Conservation (phyloP, 2,329 filamentous ascomycete genomes). For the Ceratocystis alfenasii region DNA sequence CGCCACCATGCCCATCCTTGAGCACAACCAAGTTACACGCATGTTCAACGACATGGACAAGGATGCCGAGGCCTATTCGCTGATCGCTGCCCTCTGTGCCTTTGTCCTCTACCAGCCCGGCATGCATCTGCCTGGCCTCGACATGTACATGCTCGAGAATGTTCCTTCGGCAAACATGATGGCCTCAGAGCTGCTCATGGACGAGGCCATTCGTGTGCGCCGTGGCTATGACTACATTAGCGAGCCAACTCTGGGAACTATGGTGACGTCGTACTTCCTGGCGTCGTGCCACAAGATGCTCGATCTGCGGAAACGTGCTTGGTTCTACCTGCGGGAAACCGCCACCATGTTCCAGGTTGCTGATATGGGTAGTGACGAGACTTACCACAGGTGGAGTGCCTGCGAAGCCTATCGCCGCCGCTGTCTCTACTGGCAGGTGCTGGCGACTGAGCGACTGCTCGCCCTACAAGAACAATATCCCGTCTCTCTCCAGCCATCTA, state of each 20-base stretch:
- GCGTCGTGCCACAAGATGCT: constrained; percentile 49
- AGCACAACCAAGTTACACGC: constrained; percentile 46
- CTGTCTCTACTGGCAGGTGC: constrained; percentile 61
- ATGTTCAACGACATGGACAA: constrained; percentile 50
- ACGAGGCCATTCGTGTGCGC: constrained; percentile 54
- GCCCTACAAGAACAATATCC: constrained; percentile 59
- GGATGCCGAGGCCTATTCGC: constrained; percentile 50
- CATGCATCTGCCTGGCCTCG: constrained; percentile 47
- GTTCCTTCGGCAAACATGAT: constrained; percentile 49
- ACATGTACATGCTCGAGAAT: constrained; percentile 45
- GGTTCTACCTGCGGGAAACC: constrained; percentile 68
- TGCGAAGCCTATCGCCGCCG: constrained; percentile 52
- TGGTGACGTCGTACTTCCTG: constrained; percentile 68
- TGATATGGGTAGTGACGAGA: constrained; percentile 50
- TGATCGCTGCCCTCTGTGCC: constrained; percentile 52
- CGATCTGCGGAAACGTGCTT: constrained; percentile 46
- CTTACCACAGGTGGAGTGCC: constrained; percentile 45
- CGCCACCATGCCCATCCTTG: constrained; percentile 49
- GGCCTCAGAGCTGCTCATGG: constrained; percentile 53
- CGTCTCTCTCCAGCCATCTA: constrained; percentile 56
- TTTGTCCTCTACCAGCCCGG: constrained; percentile 60
- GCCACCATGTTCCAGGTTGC: constrained; percentile 55
- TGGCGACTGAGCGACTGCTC: constrained; percentile 62
- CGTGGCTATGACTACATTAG: constrained; percentile 51
- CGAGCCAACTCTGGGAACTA: constrained; percentile 42